Evolutionary conservation across 495 filamentous ascomycete species (phyloP).

Genomic region (Xylona heveae): DNA sequence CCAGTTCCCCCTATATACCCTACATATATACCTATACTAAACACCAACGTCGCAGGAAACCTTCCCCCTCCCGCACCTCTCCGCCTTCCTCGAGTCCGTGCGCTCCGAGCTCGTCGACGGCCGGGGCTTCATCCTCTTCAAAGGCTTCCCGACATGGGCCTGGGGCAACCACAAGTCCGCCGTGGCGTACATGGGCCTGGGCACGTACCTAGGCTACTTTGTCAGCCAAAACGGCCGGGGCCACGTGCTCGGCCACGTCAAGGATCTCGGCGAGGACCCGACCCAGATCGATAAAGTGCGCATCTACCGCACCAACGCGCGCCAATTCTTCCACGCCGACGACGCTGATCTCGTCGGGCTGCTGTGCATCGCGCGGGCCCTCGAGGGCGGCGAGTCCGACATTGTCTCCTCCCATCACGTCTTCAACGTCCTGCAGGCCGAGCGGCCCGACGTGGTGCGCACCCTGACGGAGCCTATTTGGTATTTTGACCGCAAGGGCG

Average conservation of each 20-base stretch:
- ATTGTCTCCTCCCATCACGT: conserved; percentile 61
- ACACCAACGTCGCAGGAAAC: conserved; percentile 17
- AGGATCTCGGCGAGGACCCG: conserved; percentile 70
- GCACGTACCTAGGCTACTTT: conserved; percentile 72
- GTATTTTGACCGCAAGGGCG: conserved; percentile 92
- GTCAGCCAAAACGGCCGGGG: conserved; percentile 68
- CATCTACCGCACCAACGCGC: conserved; percentile 75
- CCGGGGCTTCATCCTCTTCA: conserved; percentile 80
- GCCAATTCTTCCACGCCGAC: conserved; percentile 69
- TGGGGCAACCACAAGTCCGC: conserved; percentile 71
- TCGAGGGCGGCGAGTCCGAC: conserved; percentile 71
- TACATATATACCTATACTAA: neutral
- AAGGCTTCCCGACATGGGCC: conserved; percentile 49
- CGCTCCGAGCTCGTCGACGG: conserved; percentile 57
- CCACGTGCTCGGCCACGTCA: conserved; percentile 82
- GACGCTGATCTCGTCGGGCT: conserved; percentile 69
- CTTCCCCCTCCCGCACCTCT: conserved; percentile 46
- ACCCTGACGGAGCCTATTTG: conserved; percentile 57
- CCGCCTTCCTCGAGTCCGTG: conserved; percentile 28
- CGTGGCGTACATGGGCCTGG: conserved; percentile 75
- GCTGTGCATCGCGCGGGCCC: conserved; percentile 57
- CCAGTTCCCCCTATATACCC: no score
- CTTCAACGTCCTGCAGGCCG: conserved; percentile 54
- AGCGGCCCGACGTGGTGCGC: conserved; percentile 61
- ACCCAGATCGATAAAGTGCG: conserved; percentile 62